These are phyloP conservation scores for Nothophytophthora sp. DNA, from an alignment of 352 stramenopile species.

Conservation along the genomic window DNA sequence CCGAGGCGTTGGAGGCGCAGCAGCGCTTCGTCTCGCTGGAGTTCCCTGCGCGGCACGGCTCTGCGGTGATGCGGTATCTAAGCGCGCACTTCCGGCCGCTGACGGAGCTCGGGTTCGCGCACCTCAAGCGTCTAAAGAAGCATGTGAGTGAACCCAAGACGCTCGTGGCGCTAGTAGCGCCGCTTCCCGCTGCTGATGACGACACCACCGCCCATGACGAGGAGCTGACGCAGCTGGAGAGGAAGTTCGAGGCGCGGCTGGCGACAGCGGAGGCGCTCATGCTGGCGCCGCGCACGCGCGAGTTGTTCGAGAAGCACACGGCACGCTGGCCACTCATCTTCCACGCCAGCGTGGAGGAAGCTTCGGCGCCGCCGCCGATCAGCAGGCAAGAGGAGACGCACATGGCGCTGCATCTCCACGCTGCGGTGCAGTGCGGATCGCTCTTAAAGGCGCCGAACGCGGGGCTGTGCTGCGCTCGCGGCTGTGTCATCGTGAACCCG, in stretches of 20 bases:
- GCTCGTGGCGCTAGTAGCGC: constrained; percentile 61
- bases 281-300: constrained; percentile 48
- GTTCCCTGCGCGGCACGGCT: constrained; percentile 66
- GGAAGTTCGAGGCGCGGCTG: constrained; percentile 47
- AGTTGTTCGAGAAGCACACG: constrained; percentile 64
- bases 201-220: constrained; percentile 5
- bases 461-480: constrained; percentile 35
- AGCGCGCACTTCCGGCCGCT: constrained; percentile 49
- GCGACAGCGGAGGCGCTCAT: constrained; percentile 58
- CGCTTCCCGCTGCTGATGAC: constrained; percentile 14
- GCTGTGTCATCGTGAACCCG: constrained; percentile 62
- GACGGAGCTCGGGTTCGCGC: constrained; percentile 59
- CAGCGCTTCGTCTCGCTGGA: constrained; percentile 72
- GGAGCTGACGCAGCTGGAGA: constrained; percentile 29
- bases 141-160: constrained; percentile 29
- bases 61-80: constrained; percentile 69
- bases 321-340: constrained; percentile 77
- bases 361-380: constrained; percentile 38
- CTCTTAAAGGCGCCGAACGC: constrained; percentile 16
- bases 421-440: constrained; percentile 21
- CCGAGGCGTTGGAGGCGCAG: constrained; percentile 39
- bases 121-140: constrained; percentile 88
- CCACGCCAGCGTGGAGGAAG: constrained; percentile 66
- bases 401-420: constrained; percentile 28
- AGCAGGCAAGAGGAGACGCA: constrained; percentile 31